A percentile compares a stretch with the other conserved stretches of the same genome.
Conservation (phyloP, 2,329 filamentous ascomycete species). For the Alternaria atra region DNA sequence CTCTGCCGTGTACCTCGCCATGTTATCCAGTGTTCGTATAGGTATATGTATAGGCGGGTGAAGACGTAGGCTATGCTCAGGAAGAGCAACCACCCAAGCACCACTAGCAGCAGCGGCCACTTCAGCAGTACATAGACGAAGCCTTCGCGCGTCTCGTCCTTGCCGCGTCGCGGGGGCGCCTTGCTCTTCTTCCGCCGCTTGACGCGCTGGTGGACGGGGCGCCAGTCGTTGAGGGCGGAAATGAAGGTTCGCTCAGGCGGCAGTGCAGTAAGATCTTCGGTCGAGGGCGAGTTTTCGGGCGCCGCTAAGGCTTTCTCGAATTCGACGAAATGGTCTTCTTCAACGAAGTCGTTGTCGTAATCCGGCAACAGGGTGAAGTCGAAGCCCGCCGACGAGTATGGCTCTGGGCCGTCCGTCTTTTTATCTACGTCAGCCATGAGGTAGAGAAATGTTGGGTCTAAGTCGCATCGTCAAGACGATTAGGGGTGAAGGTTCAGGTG, state of each 20-base stretch:
- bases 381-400: slow-evolving; percentile 70
- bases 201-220: slow-evolving; percentile 80
- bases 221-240: slow-evolving; percentile 94
- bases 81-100: slow-evolving; percentile 80
- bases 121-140: slow-evolving; percentile 89
- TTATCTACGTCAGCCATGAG: slow-evolving; percentile 56
- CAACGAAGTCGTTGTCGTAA: slow-evolving; percentile 78
- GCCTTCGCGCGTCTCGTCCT: slow-evolving; percentile 94
- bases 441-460: background rate
- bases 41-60: slow-evolving; percentile 87
- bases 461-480: slow-evolving; percentile 29
- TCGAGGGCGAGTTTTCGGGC: slow-evolving; percentile 75
- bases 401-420: slow-evolving; percentile 64
- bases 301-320: slow-evolving; percentile 86
- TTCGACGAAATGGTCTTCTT: slow-evolving; percentile 74
- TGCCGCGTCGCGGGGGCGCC: slow-evolving; percentile 59
- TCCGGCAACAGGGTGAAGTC: slow-evolving; percentile 79
- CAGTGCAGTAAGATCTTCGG: slow-evolving; percentile 61
- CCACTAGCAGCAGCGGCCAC: slow-evolving; percentile 86
- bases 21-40: slow-evolving; percentile 90
- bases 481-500: background rate
- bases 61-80: slow-evolving; percentile 78
- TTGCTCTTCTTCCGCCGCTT: slow-evolving; percentile 53
- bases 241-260: slow-evolving; percentile 69
- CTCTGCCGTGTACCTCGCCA: slow-evolving; percentile 83